Evolutionary conservation across 1,284 basidiomycete genomes (phyloP).

Genomic region (Moesziomyces parantarcticus): DNA sequence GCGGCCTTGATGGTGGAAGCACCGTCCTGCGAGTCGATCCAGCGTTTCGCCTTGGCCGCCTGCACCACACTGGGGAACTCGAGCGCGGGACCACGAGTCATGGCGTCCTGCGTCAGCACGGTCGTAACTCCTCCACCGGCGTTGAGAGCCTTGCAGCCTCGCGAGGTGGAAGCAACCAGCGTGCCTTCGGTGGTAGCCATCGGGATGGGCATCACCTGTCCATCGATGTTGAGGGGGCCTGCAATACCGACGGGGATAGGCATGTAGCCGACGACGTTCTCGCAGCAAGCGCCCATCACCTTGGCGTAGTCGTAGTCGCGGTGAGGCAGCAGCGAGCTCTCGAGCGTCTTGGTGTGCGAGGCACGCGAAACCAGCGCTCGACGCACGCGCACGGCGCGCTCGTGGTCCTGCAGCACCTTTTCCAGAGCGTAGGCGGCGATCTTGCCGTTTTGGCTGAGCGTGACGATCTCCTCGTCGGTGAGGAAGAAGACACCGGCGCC

Average conservation of each 20-base stretch:
- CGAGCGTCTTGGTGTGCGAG: slow-evolving; percentile 85
- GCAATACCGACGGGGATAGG: slow-evolving; percentile 96
- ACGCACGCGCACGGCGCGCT: slow-evolving; percentile 87
- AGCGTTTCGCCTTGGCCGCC: slow-evolving; percentile 85
- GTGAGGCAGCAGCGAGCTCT: slow-evolving; percentile 84
- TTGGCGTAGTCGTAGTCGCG: slow-evolving; percentile 90
- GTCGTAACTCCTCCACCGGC: slow-evolving; percentile 94
- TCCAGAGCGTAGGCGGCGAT: slow-evolving; percentile 93
- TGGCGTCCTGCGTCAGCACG: slow-evolving; percentile 90
- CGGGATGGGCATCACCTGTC: slow-evolving; percentile 85
- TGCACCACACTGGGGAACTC: slow-evolving; percentile 86
- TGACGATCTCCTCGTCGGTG: slow-evolving; percentile 90
- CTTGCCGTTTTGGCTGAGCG: slow-evolving; percentile 90
- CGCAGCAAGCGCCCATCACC: slow-evolving; percentile 97
- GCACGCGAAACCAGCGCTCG: slow-evolving; percentile 91
- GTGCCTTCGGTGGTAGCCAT: slow-evolving; percentile 99
- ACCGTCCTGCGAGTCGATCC: slow-evolving; percentile 88
- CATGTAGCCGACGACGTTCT: slow-evolving; percentile 98
- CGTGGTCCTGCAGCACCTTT: slow-evolving; percentile 87
- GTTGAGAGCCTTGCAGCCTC: slow-evolving; percentile 97
- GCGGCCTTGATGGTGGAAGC: slow-evolving; percentile 81
- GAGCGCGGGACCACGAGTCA: slow-evolving; percentile 98
- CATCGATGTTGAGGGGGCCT: slow-evolving; percentile 92
- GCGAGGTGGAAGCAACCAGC: slow-evolving; percentile 94
- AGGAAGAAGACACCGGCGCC: slow-evolving; percentile 75